Base-by-base conservation (phyloP, 202 grass and related monocot genomes). In the Panicum virgatum region DNA sequence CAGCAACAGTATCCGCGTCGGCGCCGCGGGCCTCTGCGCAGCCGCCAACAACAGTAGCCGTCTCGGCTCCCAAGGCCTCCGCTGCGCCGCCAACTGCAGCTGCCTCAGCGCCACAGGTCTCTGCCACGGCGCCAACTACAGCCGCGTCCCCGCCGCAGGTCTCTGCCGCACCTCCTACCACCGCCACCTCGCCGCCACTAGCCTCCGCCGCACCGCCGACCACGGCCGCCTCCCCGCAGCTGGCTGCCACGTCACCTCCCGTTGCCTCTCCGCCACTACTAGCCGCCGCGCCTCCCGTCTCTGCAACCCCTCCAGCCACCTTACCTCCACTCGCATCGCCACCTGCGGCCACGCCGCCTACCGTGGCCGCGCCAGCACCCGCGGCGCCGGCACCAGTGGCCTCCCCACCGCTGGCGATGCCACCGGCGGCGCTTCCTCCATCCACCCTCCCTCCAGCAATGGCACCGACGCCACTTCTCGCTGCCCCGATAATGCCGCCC, bases 401-500 rank as follows among this genome's bases (percentile, higher is more conserved):
- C 25, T 50, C 63, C 22, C 82, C 91, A 3, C 86, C 92, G 2
- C 8, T 86, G 1, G 77, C 88, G 10, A 70, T 74, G 47, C 14
- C 86, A 70, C 86, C 82, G 0, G 80, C 59, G n/a, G 32, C 69
- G 42, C 48, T 80, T 11, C 48, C 91, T 1, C 80, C 89, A 0
- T 51, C 64, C 19, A 64, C 66, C 5, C 19, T 71, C 30, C 84
- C 84, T 0, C 19, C 73, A 13, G n/a, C 76, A 25, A 75, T 70
- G 1, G 82, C 83, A 12, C 83, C 86, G 6, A 46, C 90, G 0
- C 90, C 90, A 0, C 71, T 88, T 9, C 36, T 86, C 74, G 6
- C 64, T 7, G 59, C 86, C 6, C 86, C 90, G 0, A 16, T 85
- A 4, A 7, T 45, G 1, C 3, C 89, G 5, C 89, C 84, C 6